Base-by-base conservation (phyloP, 2,329 filamentous ascomycete species). In the Drechslerella stenobrocha region DNA sequence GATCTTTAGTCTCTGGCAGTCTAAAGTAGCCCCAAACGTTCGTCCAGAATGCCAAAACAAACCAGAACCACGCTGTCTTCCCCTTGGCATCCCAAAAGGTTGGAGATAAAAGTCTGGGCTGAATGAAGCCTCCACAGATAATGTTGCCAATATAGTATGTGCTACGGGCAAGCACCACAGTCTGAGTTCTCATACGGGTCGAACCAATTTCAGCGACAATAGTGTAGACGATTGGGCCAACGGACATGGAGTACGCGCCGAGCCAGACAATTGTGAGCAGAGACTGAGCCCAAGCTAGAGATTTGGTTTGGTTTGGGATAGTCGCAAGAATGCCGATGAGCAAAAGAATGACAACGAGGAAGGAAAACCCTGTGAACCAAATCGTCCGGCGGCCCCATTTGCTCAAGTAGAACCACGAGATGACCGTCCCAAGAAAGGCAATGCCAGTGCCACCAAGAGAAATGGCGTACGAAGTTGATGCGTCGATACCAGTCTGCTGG, bases 101-200 rank as follows among this genome's bases (percentile, higher is more conserved):
- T 37, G 64, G 64, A 23, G 58, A 61, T 32, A 69, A 26, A 13
- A 61, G 34, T 58, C 56, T 61, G 57, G 70, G 77, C 55, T 76
- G 76, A 74, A 79, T 61, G 2, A 78, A 71, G 26, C 76, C 76
- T 11, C 76, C 76, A 18, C 58, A 64, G 13, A 80, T 74, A 45
- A 79, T 76, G 70, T 79, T 79, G 11, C 75, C 77, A 8, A 78
- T 60, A 53, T 79, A 78, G 65, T 79, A 79, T 1, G 73, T 74
- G 15, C 73, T 78, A 47, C 79, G 75, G 0, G 77, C 79, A 15
- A 81, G 71, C 9, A 79, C 79, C 15, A 80, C 77, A 0, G 79
- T 78, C 73, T 80, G 79, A 47, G 77, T 79, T 45, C 79, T 76
- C 18, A 81, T 76, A 35, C 79, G 79, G 2, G 78, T 80, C 0